A percentile compares a stretch with the other conserved stretches of the same genome.
These are phyloP conservation scores for Daldinia caldariorum DNA, from an alignment of 495 filamentous ascomycete species.

Conservation along the genomic window DNA sequence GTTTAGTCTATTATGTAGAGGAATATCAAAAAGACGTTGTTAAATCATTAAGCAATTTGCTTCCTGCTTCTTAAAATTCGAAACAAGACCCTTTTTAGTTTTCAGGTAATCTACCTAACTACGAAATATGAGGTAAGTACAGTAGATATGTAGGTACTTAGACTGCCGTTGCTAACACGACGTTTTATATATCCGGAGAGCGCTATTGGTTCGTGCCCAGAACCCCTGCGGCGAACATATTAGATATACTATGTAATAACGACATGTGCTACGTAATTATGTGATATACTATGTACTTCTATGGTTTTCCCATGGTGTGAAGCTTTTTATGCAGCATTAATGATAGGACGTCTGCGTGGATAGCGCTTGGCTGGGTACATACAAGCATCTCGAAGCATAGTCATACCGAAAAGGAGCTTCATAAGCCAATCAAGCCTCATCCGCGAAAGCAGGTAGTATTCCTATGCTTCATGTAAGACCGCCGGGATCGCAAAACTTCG, in stretches of 20 bases:
- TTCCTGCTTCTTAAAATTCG: not conserved
- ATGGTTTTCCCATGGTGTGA: constrained; percentile 28
- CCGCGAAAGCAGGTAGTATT: constrained; percentile 18
- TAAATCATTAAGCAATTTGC: not conserved
- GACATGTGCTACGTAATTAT: constrained; percentile 39
- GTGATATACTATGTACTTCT: constrained; percentile 27
- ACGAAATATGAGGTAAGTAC: not conserved
- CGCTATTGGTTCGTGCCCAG: constrained; percentile 24
- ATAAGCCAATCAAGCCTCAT: constrained; percentile 24
- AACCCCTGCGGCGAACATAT: constrained; percentile 34
- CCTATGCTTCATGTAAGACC: constrained; percentile 27
- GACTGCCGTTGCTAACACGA: constrained; percentile 28
- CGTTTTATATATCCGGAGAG: constrained; percentile 36
- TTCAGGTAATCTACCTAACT: not conserved
- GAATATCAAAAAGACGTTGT: not conserved
- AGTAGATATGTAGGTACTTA: constrained; percentile 24
- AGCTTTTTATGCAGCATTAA: constrained; percentile 24
- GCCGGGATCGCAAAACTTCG: constrained; percentile 39
- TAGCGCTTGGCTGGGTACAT: constrained; percentile 35
- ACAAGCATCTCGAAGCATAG: constrained; percentile 23
- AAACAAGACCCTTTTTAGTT: not conserved
- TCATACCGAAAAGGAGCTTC: constrained; percentile 10
- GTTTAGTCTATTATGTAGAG: too few species aligned
- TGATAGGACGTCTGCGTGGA: constrained; percentile 25
- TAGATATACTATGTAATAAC: constrained; percentile 20